Evolutionary conservation across 495 filamentous ascomycete species (phyloP), one percentile per base, ranked within the genome.

Genomic region (Aspergillus leporis): DNA sequence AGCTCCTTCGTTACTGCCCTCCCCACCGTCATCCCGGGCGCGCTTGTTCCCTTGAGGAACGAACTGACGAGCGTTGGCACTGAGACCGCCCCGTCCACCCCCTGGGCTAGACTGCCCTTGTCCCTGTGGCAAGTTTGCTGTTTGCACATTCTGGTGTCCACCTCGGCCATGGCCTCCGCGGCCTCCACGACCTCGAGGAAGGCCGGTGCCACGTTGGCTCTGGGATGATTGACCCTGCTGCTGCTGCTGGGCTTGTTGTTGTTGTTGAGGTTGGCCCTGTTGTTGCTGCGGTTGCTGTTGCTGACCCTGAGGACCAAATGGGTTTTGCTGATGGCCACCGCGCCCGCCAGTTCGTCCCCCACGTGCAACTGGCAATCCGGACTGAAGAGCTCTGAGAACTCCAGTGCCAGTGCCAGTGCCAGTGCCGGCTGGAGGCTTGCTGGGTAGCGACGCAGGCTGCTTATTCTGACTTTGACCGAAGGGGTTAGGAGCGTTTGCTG

Each of bases 41-140:
- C 87, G 75, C 70, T 90, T 90, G 53, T 83, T 82, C n/a, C 87
- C 86, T 47, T 74, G 70, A 5, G 86, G 85, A 38, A 84, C 82
- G 64, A 88, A 89, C 57, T 86, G 81, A 50, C 80, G 81, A 8
- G 81, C 85, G 63, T 82, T 64, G 57, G 74, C 75, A 67, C 80
- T 86, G 49, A 85, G 51, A 0, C 55, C 72, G 1, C 78, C 78
- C 56, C 79, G 69, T 43, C 57, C 67, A 12, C 64, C 68, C 28
- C 69, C 62, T 21, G 71, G 70, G 30, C 68, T 73, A 53, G 64
- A 56, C 51, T 68, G 74, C 16, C 56, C 61, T 50, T 74, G 74
- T 22, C 38, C 57, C 48, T 71, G 73, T 28, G 63, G 53, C 12
- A 60, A 43, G 36, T 58, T 64, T 45, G 49, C 55, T 7, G 62